A percentile compares a stretch with the other conserved stretches of the same genome.
phyloP scores from a whole-genome alignment of 129 eudicot genomes.

The Flaveria ramosissima region DNA sequence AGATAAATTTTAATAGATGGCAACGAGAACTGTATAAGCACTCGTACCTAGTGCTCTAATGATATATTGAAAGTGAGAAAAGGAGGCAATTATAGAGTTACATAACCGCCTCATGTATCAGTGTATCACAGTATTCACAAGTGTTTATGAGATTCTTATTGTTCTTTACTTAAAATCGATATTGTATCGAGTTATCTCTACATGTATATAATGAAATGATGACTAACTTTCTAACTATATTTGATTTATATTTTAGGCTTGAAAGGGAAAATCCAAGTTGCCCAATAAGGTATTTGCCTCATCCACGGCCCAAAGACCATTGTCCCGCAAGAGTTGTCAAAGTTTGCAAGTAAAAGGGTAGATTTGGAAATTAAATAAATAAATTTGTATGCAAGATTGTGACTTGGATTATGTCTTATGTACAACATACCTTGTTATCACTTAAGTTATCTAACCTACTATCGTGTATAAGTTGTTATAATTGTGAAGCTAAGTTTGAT shows the following conservation, averaged over 20 bases:
- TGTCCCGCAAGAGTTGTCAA: constrained; percentile 58
- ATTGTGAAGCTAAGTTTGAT: neutral
- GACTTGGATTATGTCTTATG: neutral
- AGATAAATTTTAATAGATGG: too few relatives aligned
- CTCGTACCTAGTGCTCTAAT: too few relatives aligned
- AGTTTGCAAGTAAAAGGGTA: constrained; percentile 23
- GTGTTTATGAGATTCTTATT: too few relatives aligned
- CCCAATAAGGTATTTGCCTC: constrained; percentile 56
- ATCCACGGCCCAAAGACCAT: constrained; percentile 69
- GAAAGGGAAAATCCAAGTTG: constrained; percentile 58
- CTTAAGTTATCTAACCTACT: neutral
- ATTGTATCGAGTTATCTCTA: too few relatives aligned
- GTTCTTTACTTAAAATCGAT: too few relatives aligned
- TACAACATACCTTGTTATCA: neutral
- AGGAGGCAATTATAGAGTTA: too few relatives aligned
- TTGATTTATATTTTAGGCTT: constrained; percentile 46
- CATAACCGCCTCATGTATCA: too few relatives aligned
- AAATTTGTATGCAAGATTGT: neutral
- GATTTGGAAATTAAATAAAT: constrained; percentile 15
- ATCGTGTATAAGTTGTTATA: neutral
- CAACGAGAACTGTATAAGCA: too few relatives aligned
- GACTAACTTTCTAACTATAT: neutral
- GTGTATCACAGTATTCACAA: too few relatives aligned
- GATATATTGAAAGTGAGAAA: too few relatives aligned
- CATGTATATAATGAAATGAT: too few relatives aligned